These are phyloP conservation scores for Penstemon eatonii DNA, from an alignment of 257 asterid genomes.

Conservation along the genomic window DNA sequence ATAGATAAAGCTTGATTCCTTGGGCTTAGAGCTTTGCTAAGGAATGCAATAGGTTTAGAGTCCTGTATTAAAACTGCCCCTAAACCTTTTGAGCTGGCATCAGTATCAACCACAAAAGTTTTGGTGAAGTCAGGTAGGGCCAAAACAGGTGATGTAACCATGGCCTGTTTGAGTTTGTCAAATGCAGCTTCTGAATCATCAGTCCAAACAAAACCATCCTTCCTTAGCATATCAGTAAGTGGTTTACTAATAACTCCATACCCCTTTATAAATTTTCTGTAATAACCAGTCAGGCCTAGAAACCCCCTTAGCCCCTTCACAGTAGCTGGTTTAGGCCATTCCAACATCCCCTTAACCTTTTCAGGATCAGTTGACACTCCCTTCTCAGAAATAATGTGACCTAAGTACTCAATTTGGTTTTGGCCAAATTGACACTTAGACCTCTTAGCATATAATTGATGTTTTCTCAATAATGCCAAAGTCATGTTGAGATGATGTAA, in stretches of 20 bases:
- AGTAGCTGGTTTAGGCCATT: not conserved
- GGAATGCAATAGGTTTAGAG: not conserved
- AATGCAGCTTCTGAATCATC: too few species aligned
- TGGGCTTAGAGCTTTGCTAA: too few species aligned
- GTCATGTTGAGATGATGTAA: not conserved
- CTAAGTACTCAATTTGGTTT: not conserved
- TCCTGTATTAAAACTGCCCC: not conserved
- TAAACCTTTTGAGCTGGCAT: not conserved
- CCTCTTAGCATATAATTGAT: not conserved
- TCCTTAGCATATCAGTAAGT: not conserved
- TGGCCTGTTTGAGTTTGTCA: too few species aligned
- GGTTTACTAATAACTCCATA: not conserved
- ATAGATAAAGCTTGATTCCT: too few species aligned
- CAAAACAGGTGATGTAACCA: too few species aligned
- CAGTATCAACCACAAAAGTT: not conserved
- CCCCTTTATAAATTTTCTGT: not conserved
- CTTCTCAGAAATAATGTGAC: conserved; percentile 1
- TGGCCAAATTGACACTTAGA: not conserved
- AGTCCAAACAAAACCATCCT: not conserved
- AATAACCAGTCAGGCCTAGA: too few species aligned
- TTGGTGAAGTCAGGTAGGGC: not conserved
- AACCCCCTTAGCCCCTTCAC: not conserved
- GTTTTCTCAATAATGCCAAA: not conserved
- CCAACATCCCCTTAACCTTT: not conserved
- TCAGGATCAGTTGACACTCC: not conserved